Evolutionary conservation across 2,329 filamentous ascomycete species (phyloP).

Genomic region (Penicillium sp.): DNA sequence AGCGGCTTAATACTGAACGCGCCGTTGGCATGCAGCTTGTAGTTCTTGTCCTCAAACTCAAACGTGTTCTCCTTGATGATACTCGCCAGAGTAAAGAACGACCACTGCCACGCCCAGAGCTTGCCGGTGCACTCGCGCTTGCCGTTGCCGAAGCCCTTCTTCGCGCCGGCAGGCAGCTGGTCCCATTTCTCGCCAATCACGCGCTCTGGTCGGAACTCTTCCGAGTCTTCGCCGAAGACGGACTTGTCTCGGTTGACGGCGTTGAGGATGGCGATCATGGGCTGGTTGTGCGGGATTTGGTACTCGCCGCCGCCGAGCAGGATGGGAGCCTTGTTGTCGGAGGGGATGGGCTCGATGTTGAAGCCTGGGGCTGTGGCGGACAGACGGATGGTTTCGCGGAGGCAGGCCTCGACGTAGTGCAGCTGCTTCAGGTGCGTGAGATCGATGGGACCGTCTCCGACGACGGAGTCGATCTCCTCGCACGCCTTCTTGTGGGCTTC

Average conservation of each 20-base stretch:
- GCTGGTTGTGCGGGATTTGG: slow-evolving; percentile 52
- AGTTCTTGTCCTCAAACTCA: slow-evolving; percentile 55
- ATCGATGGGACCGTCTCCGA: background rate
- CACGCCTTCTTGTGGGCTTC: slow-evolving; percentile 59
- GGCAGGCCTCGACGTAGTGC: slow-evolving; percentile 63
- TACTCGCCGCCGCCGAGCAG: slow-evolving; percentile 61
- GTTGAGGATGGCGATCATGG: slow-evolving; percentile 51
- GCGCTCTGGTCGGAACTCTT: slow-evolving; percentile 67
- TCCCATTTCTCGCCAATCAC: slow-evolving; percentile 70
- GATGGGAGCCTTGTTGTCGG: slow-evolving; percentile 40
- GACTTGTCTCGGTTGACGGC: slow-evolving; percentile 60
- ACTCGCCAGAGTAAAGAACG: slow-evolving; percentile 58
- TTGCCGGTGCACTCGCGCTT: slow-evolving; percentile 67
- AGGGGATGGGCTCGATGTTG: slow-evolving; percentile 53
- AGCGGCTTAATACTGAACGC: slow-evolving; percentile 54
- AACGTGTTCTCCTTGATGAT: slow-evolving; percentile 69
- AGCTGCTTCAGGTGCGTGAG: slow-evolving; percentile 59
- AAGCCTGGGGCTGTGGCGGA: slow-evolving; percentile 61
- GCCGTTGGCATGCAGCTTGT: slow-evolving; percentile 43
- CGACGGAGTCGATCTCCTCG: slow-evolving; percentile 59
- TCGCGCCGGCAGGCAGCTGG: slow-evolving; percentile 59
- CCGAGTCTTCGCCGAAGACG: slow-evolving; percentile 59
- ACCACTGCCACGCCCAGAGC: slow-evolving; percentile 71
- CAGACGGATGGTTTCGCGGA: slow-evolving; percentile 66
- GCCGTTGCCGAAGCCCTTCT: slow-evolving; percentile 72